Evolutionary conservation across 495 filamentous ascomycete species (phyloP).

Genomic region (Bathelium albidoporum): DNA sequence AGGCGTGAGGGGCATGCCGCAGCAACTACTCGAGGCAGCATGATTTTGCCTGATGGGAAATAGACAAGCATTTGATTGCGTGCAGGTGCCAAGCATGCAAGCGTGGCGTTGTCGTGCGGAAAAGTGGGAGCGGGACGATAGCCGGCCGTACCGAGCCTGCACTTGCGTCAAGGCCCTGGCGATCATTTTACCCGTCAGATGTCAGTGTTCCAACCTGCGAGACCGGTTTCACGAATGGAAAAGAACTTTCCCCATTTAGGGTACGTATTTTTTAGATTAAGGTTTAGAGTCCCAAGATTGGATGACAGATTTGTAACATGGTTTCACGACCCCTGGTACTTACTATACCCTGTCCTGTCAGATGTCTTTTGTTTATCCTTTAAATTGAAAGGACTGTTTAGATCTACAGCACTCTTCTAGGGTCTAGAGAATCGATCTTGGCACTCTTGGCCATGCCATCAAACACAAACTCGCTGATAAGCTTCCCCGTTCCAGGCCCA

Average conservation of each 20-base stretch:
- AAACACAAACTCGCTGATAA: constrained; percentile 53
- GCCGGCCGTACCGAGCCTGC: neutral
- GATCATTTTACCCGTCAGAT: neutral
- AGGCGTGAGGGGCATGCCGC: constrained; percentile 32
- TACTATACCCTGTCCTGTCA: too few species aligned
- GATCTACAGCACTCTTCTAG: constrained; percentile 19
- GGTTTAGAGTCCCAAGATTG: too few species aligned
- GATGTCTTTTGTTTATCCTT: too few species aligned
- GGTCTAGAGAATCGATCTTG: constrained; percentile 27
- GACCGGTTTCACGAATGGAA: too few species aligned
- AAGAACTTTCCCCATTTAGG: too few species aligned
- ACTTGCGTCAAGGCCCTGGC: neutral
- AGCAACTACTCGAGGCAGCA: neutral
- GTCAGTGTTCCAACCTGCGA: too few species aligned
- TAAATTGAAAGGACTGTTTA: too few species aligned
- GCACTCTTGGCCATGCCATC: constrained; percentile 31
- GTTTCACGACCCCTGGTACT: too few species aligned
- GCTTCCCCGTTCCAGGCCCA: constrained; percentile 77
- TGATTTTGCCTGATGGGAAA: neutral
- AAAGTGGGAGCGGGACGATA: neutral
- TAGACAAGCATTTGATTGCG: neutral
- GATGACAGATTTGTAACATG: too few species aligned
- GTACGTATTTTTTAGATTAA: too few species aligned
- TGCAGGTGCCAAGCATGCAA: neutral
- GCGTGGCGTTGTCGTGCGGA: neutral